A percentile compares a stretch with the other conserved stretches of the same genome.
These are phyloP conservation scores for Neonectria hederae DNA, from an alignment of 2,329 filamentous ascomycete genomes.

Conservation along the genomic window DNA sequence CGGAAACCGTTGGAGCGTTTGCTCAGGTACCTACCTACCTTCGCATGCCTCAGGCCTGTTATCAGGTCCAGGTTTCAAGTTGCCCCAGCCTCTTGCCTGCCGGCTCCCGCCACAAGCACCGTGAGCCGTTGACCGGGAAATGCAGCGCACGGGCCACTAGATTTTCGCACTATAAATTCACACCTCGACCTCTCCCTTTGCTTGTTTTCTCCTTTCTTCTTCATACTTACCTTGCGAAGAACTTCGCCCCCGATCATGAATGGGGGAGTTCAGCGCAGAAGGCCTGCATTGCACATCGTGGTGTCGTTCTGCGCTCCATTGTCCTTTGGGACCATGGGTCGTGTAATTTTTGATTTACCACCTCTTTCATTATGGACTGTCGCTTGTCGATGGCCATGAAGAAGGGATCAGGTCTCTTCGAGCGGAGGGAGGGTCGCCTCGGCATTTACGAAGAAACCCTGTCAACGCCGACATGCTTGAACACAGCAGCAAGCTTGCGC, in stretches of 20 bases:
- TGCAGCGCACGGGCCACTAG: slow-evolving; percentile 23
- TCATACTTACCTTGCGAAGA: slow-evolving; percentile 63
- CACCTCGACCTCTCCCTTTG: slow-evolving; percentile 5
- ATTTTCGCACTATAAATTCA: slow-evolving; percentile 22
- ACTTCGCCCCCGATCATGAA: slow-evolving; percentile 54
- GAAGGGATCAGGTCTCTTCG: slow-evolving; percentile 47
- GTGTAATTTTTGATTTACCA: slow-evolving; percentile 59
- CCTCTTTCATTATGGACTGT: slow-evolving; percentile 56
- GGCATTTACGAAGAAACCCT: not conserved
- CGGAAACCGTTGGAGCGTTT: not conserved
- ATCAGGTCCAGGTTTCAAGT: not conserved
- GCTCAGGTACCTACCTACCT: not conserved
- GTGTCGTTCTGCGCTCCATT: slow-evolving; percentile 59
- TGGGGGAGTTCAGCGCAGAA: slow-evolving; percentile 52
- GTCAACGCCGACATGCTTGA: not conserved
- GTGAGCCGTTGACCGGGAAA: not conserved
- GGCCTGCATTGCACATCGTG: slow-evolving; percentile 65
- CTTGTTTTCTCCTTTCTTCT: slow-evolving; percentile 39
- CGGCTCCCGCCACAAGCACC: not conserved
- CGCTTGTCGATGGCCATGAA: slow-evolving; percentile 52
- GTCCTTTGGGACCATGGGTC: slow-evolving; percentile 62
- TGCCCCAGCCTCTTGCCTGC: not conserved
- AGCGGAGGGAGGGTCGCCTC: not conserved
- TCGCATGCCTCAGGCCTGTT: not conserved
- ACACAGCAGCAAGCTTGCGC: no score